Evolutionary conservation across 73 alveolate species (phyloP).

Genomic region (Stentor coeruleus): DNA sequence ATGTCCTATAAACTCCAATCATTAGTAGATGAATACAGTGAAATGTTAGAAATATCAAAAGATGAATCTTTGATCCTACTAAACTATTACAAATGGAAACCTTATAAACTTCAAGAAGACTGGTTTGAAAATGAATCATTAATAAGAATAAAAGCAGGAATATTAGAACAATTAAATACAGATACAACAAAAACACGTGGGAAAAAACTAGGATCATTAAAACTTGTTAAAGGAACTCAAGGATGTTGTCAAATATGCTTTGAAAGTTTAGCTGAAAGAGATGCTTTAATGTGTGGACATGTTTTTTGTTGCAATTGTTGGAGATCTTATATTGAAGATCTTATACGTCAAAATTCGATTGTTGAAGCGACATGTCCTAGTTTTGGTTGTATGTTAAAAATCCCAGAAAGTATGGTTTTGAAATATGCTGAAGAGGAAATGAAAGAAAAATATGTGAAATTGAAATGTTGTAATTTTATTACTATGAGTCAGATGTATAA

Average conservation of each 20-base stretch:
- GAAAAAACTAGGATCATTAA: conserved; percentile 18
- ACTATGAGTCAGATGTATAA: conserved; percentile 45
- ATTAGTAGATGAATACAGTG: conserved; percentile 22
- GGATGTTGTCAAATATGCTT: background rate
- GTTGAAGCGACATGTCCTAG: background rate
- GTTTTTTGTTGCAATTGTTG: background rate
- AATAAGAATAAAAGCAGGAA: conserved; percentile 33
- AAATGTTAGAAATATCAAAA: conserved; percentile 6
- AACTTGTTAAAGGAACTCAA: background rate
- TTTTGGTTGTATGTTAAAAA: background rate
- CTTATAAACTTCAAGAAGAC: conserved; percentile 41
- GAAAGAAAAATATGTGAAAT: conserved; percentile 36
- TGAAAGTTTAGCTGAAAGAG: background rate
- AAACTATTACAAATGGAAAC: conserved; percentile 5
- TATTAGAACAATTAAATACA: background rate
- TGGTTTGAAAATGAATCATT: conserved; percentile 45
- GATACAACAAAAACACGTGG: background rate
- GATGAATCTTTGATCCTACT: conserved; percentile 27
- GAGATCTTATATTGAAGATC: background rate
- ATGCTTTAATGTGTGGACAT: background rate
- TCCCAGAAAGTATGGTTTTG: conserved; percentile 6
- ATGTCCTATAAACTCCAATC: background rate
- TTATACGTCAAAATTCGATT: conserved; percentile 38
- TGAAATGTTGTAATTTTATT: conserved; percentile 34
- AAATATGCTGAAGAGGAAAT: background rate